Conservation (phyloP, 345 rosid genomes). For the Syzygium aqueum region DNA sequence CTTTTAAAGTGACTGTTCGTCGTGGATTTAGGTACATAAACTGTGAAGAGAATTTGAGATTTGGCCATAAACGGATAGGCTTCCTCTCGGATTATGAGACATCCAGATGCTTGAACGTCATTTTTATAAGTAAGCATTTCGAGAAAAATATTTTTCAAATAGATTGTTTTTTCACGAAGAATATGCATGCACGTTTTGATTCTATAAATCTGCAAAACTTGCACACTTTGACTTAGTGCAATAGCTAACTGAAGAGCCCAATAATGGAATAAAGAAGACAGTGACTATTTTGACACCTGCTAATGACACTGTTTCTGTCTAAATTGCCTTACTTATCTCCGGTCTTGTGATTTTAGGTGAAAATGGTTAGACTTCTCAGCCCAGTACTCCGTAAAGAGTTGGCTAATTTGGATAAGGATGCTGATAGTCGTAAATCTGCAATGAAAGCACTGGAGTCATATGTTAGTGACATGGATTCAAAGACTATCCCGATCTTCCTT, state of each 20-base stretch:
- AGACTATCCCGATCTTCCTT: constrained; percentile 71
- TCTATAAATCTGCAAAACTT: neutral
- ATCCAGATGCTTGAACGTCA: neutral
- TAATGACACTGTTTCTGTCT: neutral
- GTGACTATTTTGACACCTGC: neutral
- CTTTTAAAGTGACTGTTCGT: neutral
- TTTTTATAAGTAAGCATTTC: neutral
- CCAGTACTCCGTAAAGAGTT: constrained; percentile 57
- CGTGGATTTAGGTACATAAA: neutral
- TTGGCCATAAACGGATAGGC: neutral
- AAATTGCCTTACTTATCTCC: neutral
- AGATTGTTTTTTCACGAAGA: neutral
- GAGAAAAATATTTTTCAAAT: neutral
- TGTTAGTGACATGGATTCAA: constrained; percentile 71
- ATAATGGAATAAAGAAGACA: neutral
- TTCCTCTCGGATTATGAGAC: neutral
- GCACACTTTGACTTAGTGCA: neutral
- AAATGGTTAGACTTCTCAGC: constrained; percentile 26
- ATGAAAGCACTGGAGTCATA: constrained; percentile 74
- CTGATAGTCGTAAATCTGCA: constrained; percentile 62
- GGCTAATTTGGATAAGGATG: constrained; percentile 77
- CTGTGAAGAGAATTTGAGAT: neutral
- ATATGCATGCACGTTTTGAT: neutral
- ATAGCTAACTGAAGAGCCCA: neutral
- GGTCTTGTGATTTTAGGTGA: neutral